Base-by-base conservation (phyloP, 2,329 filamentous ascomycete species). In the Calonectria crousiana region DNA sequence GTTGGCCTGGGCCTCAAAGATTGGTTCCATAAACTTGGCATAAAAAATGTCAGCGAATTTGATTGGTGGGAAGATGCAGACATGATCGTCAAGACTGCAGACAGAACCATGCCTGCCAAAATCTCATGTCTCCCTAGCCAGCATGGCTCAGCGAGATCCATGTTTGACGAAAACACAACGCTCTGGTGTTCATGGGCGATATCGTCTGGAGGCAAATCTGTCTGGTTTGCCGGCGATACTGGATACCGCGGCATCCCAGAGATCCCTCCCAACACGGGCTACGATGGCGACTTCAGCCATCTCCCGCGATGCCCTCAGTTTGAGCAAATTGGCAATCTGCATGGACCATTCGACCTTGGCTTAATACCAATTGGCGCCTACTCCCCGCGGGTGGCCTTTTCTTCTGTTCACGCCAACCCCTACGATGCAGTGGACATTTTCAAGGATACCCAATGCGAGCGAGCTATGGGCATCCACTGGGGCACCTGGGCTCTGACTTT, bases 11-110 rank as follows among this genome's bases (percentile, higher is more conserved):
- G 56, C 9, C 34, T 62, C 13, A 20, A 38, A 20, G 56, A 62
- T 18, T 62, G 56, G 56, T 62, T 62, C 13, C 14, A 41, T 16
- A 1, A 2, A 4, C 34, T 62, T 5, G 56, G 56, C 5, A 62
- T 62, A 16, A 2, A 28, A 6, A 62, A 62, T 11, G 56, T 62
- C 8, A 62, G 34, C 23, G 56, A 62, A 16, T 38, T 62, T 41
- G 56, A 62, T 28, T 62, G 56, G 56, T 62, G 56, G 56, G 56
- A 62, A 26, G 56, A 62, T 20, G 56, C 56, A 62, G 56, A 62
- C 26, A 18, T 62, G 34, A 62, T 38, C 9, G 34, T 62, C n/a
- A 62, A 62, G 23, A 62, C 56, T 26, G 34, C 23, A 26, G 56
- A 23, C 16, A n/a, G 56, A 23, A 26, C 41, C 13, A 62, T 62